Conservation (phyloP, 2,329 filamentous ascomycete species). For the Calonectria pauciramosa region DNA sequence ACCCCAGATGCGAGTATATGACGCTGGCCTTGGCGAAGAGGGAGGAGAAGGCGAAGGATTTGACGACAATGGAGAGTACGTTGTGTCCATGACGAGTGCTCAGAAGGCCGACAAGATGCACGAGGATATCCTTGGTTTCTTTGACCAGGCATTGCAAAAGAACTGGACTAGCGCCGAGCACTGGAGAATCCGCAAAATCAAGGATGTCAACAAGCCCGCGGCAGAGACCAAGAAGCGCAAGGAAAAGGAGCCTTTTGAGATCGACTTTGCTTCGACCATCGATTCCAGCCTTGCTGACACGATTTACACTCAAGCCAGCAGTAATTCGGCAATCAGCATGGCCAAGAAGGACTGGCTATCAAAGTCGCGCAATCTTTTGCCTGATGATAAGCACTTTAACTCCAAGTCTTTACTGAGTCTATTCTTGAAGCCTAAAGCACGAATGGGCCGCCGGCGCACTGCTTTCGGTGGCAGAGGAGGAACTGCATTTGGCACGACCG, state of each 20-base stretch:
- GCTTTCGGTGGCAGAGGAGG: slow-evolving; percentile 60
- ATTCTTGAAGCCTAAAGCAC: slow-evolving; percentile 95
- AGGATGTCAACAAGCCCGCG: slow-evolving; percentile 77
- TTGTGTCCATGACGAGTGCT: slow-evolving; percentile 81
- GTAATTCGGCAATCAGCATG: slow-evolving; percentile 84
- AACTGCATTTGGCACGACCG: slow-evolving; percentile 56
- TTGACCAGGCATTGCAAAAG: slow-evolving; percentile 95
- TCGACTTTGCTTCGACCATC: slow-evolving; percentile 87
- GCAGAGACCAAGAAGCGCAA: slow-evolving; percentile 78
- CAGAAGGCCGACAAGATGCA: slow-evolving; percentile 78
- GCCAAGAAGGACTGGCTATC: slow-evolving; percentile 97
- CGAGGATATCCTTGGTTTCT: slow-evolving; percentile 97
- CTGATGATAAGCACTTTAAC: slow-evolving; percentile 98
- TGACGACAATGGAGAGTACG: slow-evolving; percentile 77
- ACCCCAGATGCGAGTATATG: slow-evolving; percentile 86
- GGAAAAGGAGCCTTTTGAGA: slow-evolving; percentile 96
- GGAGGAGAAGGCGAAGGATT: slow-evolving; percentile 53
- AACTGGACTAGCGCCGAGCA: slow-evolving; percentile 99
- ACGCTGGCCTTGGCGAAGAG: slow-evolving; percentile 73
- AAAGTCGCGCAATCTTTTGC: slow-evolving; percentile 91
- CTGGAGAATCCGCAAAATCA: slow-evolving; percentile 96
- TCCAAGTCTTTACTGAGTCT: slow-evolving; percentile 89
- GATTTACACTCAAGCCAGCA: slow-evolving; percentile 85
- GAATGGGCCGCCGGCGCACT: slow-evolving; percentile 77
- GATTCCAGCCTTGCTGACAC: slow-evolving; percentile 78